Evolutionary conservation across 2,329 filamentous ascomycete species (phyloP), one percentile per base, ranked within the genome.

Genomic region (Graphilbum ipis-grandicollis): DNA sequence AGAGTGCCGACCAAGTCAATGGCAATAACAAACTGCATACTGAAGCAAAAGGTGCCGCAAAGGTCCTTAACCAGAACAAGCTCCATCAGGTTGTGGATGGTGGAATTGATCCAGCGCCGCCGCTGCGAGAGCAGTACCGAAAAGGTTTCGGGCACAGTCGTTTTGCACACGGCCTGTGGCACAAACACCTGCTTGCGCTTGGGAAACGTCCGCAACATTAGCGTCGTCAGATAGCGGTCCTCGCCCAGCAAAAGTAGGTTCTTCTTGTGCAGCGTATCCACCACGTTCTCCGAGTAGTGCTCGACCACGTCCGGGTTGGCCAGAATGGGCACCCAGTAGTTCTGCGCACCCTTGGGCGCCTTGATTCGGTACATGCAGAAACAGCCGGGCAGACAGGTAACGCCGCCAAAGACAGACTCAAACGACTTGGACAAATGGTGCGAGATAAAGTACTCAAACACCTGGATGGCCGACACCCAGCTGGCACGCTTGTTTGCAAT

Each of bases 341-440:
- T 96, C 56, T 96, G 85, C 19, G 81, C 88, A 46, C 90, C 90
- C 63, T 98, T 98, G 42, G 90, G 92, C 22, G 90, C 82, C 62
- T 98, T 98, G 71, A 98, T 96, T 51, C 90, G 82, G 65, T 98
- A 98, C 92, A 98, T 98, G 68, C 85, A 94, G 75, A 98, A 98
- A 66, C 90, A 98, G 45, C 90, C 90, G 14, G 90, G 90, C 48
- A 98, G 67, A 68, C 90, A 98, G 45, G 90, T 98, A 42, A 98
- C 90, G 79, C 90, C 90, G 60, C 90, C 90, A 58, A 98, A 98
- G 46, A 94, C 81, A 1, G 86, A 94, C 58, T 98, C 90, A 59
- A 98, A 98, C 4, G 88, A 85, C 60, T 98, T 98, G 51, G 86
- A 75, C 50, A 92, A 70, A 56, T 98, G 92, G 57, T 98, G 90